Base-by-base conservation (phyloP, 768 basidiomycete genomes). In the Kwoniella mangroviensis region DNA sequence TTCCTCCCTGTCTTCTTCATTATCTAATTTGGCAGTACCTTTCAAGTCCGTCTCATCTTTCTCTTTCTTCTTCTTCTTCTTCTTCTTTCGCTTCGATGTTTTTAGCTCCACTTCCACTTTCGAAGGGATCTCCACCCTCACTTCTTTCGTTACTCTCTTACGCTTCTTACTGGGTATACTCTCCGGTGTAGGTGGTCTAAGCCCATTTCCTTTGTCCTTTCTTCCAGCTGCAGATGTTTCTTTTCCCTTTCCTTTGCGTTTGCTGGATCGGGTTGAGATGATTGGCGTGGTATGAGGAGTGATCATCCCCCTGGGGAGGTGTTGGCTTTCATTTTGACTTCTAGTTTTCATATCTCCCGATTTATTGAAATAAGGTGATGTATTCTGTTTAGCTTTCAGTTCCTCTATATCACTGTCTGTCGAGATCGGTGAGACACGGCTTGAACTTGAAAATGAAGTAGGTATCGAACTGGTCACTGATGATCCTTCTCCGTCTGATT, bases 71-170 rank as follows among this genome's bases (percentile, higher is more conserved):
- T 40, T 34, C 49, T 17, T 63, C 15, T 63, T 34, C 9, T 64
- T 52, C 63, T 28, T 34, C 15, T 24, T 51, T 51, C 41, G 21
- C n/a, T 21, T 63, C 6, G 15, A 17, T 26, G 43, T 22, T 13
- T 51, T 63, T 42, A 24, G 19, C 41, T 40, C 40, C 17, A 41
- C 21, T 15, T 53, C 19, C 9, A 51, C 51, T 7, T 9, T 42
- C 2, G 45, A 19, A 53, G 66, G 66, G 12, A 68, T 68, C 43
- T 68, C 67, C 43, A 68, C 60, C 21, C 62, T 17, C 1, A 68
- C 45, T 24, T 60, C 67, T n/a, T 61, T 68, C 52, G 24, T 24
- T n/a, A 3, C 7, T 21, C 42, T 42, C 42, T 51, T 43, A 10
- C 43, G 65, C 6, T 49, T 65, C 26, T 26, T 49, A 54, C 54